Conservation (phyloP, 495 filamentous ascomycete species). For the Hypoxylon intermedium region DNA sequence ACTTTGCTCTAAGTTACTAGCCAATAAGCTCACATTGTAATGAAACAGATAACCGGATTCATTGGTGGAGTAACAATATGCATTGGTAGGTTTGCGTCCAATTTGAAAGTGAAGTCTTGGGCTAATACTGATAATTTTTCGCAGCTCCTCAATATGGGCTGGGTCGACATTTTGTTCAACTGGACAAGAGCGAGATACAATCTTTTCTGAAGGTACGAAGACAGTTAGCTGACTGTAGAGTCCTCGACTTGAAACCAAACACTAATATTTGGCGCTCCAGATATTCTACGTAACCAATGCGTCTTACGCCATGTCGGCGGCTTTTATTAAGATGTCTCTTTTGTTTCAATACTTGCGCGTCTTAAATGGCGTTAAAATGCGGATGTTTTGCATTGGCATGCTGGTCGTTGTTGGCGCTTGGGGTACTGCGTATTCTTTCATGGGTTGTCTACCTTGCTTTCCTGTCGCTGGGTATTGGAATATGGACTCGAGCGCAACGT, state of each 20-base stretch:
- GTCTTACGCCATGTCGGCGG: constrained; percentile 32
- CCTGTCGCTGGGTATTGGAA: constrained; percentile 39
- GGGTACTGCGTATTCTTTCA: constrained; percentile 33
- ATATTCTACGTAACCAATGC: constrained; percentile 39
- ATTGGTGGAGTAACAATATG: constrained; percentile 36
- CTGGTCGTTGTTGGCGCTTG: constrained; percentile 34
- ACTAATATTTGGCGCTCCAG: neutral
- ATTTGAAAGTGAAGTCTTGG: neutral
- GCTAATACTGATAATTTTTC: neutral
- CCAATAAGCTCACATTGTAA: neutral
- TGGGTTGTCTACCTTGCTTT: constrained; percentile 38
- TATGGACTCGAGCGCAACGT: constrained; percentile 23
- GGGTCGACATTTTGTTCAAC: constrained; percentile 15
- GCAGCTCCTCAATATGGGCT: constrained; percentile 20
- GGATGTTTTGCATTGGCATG: constrained; percentile 32
- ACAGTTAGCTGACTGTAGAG: neutral
- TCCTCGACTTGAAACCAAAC: neutral
- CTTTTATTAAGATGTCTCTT: constrained; percentile 44
- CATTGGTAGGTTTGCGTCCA: constrained; percentile 29
- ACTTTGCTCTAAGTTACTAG: neutral
- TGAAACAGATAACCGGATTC: constrained; percentile 33
- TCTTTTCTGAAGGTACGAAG: constrained; percentile 22
- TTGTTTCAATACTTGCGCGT: constrained; percentile 44
- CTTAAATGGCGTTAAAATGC: constrained; percentile 31
- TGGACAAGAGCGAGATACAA: constrained; percentile 2